phyloP scores from a whole-genome alignment of 2,329 filamentous ascomycete species.

The Colletotrichum scovillei region DNA sequence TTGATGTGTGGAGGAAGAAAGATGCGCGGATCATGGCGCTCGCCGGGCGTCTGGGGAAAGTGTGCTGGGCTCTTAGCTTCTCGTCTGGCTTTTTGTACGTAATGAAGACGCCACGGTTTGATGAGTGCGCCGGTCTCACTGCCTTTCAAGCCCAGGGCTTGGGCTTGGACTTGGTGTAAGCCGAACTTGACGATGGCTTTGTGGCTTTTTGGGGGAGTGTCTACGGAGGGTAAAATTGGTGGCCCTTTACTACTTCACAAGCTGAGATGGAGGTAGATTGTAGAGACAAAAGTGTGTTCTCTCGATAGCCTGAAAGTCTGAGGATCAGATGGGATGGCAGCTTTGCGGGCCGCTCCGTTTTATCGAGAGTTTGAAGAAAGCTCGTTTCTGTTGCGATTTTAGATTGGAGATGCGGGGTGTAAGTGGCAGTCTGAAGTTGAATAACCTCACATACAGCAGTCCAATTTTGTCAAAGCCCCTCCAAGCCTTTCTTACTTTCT shows the following conservation, averaged over 20 bases:
- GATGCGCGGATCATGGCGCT: not conserved
- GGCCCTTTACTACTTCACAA: not conserved
- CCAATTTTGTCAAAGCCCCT: not conserved
- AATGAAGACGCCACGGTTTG: conserved; percentile 2
- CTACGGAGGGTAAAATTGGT: not conserved
- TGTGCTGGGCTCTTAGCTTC: not conserved
- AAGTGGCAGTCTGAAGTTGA: not conserved
- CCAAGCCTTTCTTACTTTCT: not conserved
- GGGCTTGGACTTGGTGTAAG: not conserved
- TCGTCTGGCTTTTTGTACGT: not conserved
- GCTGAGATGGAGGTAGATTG: not conserved
- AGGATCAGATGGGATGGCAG: not conserved
- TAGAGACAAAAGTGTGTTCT: not conserved
- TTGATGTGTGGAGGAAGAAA: not conserved
- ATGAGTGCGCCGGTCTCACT: not conserved
- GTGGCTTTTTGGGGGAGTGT: not conserved
- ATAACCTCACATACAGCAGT: not conserved
- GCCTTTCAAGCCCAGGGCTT: not conserved
- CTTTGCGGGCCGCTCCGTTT: not conserved
- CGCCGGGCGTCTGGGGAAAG: not conserved
- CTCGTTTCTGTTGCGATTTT: not conserved
- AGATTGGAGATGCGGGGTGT: not conserved
- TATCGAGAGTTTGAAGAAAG: not conserved
- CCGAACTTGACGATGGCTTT: conserved; percentile 9
- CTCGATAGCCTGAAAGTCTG: not conserved